These are phyloP conservation scores for Penicillium sp. DNA, from an alignment of 2,329 filamentous ascomycete species.

Conservation along the genomic window DNA sequence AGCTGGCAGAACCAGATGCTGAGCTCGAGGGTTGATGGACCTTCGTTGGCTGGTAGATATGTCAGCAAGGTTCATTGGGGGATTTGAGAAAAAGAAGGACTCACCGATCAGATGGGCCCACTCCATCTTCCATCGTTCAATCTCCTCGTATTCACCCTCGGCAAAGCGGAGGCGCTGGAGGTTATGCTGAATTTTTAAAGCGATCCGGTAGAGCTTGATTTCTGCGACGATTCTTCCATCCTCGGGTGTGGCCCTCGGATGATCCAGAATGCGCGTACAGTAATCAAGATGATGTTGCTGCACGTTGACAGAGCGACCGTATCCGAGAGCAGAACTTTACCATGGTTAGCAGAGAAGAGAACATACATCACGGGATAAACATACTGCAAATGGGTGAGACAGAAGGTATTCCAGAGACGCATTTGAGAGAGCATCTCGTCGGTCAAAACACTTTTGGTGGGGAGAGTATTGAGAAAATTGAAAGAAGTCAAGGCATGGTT, in stretches of 20 bases:
- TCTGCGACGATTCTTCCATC: conserved; percentile 36
- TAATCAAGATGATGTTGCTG: conserved; percentile 34
- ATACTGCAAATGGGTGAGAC: conserved; percentile 38
- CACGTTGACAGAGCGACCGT: conserved; percentile 34
- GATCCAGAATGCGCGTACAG: conserved; percentile 34
- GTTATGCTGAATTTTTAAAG: conserved; percentile 29
- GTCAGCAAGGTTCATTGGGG: background rate
- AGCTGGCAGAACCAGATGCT: conserved; percentile 40
- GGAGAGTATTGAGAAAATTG: conserved; percentile 19
- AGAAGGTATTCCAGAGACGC: conserved; percentile 39
- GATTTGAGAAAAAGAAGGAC: background rate
- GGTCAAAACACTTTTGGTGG: conserved; percentile 27
- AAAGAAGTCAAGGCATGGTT: conserved; percentile 35
- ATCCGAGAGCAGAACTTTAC: conserved; percentile 33
- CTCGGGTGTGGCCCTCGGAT: conserved; percentile 33
- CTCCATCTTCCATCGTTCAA: conserved; percentile 39
- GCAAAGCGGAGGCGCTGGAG: conserved; percentile 30
- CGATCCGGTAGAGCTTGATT: conserved; percentile 36
- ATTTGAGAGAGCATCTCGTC: conserved; percentile 35
- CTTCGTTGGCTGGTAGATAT: conserved; percentile 26
- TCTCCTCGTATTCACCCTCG: conserved; percentile 35
- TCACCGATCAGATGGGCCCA: conserved; percentile 37
- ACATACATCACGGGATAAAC: conserved; percentile 5
- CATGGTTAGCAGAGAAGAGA: conserved; percentile 6
- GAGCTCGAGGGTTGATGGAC: conserved; percentile 36